These are phyloP conservation scores for Fraxinus paxiana DNA, from an alignment of 305 asterid species.

Conservation along the genomic window DNA sequence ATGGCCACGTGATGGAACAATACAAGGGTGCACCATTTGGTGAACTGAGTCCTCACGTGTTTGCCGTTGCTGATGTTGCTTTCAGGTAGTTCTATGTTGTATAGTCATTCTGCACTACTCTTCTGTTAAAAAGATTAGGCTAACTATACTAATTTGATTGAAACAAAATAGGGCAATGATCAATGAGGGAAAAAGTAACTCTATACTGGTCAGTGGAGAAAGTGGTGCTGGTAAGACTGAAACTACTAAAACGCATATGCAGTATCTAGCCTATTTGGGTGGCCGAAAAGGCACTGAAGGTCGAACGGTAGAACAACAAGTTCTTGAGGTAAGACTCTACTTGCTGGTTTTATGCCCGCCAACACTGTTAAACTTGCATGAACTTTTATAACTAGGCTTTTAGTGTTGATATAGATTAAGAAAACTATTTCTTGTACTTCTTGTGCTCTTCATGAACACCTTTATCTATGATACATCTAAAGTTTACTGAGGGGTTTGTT, in stretches of 20 bases:
- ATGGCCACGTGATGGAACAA: conserved; percentile 70
- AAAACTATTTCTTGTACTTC: neutral
- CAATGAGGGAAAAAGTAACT: conserved; percentile 75
- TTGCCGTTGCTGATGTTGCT: conserved; percentile 81
- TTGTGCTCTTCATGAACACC: conserved; percentile 1
- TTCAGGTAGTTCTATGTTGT: conserved; percentile 47
- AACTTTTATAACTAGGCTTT: neutral
- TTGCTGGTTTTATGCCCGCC: conserved; percentile 13
- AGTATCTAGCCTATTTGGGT: conserved; percentile 81
- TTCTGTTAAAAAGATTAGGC: conserved; percentile 17
- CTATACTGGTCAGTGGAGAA: conserved; percentile 87
- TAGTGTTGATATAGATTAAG: neutral
- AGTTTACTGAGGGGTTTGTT: conserved; percentile 28
- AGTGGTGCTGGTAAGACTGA: conserved; percentile 97
- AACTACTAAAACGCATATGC: conserved; percentile 94
- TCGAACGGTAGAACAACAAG: conserved; percentile 90
- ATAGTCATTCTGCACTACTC: neutral
- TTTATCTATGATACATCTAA: conserved; percentile 23
- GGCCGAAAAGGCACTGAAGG: conserved; percentile 87
- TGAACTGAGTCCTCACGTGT: conserved; percentile 78
- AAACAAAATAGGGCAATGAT: conserved; percentile 67
- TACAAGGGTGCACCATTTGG: conserved; percentile 80
- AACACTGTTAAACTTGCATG: neutral
- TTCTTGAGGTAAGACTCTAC: conserved; percentile 64
- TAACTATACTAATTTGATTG: conserved; percentile 30